Percentiles rank a stretch among this genome's conserved stretches.
These are phyloP conservation scores for Ambrosiella cleistominuta DNA, from an alignment of 2,329 filamentous ascomycete species.

Conservation along the genomic window DNA sequence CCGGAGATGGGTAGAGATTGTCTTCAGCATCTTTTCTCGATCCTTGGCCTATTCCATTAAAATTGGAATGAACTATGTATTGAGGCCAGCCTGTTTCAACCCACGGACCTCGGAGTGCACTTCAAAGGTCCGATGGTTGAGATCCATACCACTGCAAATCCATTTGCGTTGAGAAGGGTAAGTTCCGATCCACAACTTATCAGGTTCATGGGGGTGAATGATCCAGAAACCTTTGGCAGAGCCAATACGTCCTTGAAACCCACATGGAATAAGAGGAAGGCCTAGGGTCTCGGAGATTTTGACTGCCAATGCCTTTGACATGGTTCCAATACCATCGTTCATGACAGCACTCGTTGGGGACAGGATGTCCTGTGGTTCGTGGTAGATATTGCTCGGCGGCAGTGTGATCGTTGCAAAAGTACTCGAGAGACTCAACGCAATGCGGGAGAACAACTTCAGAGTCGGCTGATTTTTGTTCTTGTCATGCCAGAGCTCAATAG, in stretches of 20 bases:
- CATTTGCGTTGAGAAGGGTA: conserved; percentile 55
- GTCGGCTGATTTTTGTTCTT: conserved; percentile 29
- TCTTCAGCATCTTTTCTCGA: conserved; percentile 25
- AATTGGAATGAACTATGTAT: conserved; percentile 52
- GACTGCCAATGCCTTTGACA: conserved; percentile 42
- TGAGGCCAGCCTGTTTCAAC: conserved; percentile 37
- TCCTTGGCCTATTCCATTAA: conserved; percentile 41
- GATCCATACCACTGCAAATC: conserved; percentile 29
- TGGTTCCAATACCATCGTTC: conserved; percentile 49
- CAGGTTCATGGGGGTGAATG: conserved; percentile 32
- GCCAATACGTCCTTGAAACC: conserved; percentile 52
- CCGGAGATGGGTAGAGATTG: conserved; percentile 32
- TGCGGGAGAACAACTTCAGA: conserved; percentile 41
- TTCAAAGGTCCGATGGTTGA: conserved; percentile 45
- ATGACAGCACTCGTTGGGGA: conserved; percentile 31
- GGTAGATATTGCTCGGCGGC: conserved; percentile 27
- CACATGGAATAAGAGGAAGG: conserved; percentile 38
- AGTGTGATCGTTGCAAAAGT: conserved; percentile 31
- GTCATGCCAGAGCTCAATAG: conserved; percentile 25
- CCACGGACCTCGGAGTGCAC: conserved; percentile 32
- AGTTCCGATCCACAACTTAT: conserved; percentile 46
- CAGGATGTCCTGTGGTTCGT: conserved; percentile 21
- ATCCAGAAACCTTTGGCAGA: conserved; percentile 65
- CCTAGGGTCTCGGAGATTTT: conserved; percentile 34
- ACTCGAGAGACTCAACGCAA: conserved; percentile 38